Percentiles rank a stretch among this genome's conserved stretches.
phyloP scores from a whole-genome alignment of 768 basidiomycete species.

The Cubamyces lactineus region DNA sequence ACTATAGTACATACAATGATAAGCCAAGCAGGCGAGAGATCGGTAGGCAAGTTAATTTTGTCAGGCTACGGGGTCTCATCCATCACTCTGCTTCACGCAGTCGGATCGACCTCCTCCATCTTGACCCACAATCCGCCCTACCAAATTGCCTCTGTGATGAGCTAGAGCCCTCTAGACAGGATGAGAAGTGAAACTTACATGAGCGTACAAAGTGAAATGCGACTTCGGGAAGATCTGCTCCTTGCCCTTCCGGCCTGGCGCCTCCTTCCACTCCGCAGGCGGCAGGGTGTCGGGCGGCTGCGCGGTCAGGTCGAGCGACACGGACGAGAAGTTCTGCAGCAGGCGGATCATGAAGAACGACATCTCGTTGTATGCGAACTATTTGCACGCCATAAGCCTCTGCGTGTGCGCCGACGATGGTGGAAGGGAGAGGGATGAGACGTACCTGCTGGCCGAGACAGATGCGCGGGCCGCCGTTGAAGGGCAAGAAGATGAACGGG shows the following conservation, averaged over 20 bases:
- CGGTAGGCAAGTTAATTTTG: no score
- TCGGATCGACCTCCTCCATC: conserved; percentile 19
- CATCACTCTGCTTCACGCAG: neutral
- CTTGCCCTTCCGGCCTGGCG: conserved; percentile 41
- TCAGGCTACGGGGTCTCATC: no score
- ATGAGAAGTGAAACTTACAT: conserved; percentile 17
- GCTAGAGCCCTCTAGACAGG: no score
- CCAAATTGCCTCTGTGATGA: no score
- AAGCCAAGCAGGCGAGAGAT: no score
- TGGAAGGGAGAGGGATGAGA: neutral
- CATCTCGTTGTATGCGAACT: conserved; percentile 70
- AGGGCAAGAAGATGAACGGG: conserved; percentile 65
- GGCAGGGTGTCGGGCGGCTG: conserved; percentile 44
- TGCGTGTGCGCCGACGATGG: neutral
- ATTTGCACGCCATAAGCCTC: neutral
- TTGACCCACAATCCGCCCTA: conserved; percentile 35
- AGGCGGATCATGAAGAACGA: conserved; percentile 67
- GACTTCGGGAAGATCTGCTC: conserved; percentile 39
- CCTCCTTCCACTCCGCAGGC: conserved; percentile 54
- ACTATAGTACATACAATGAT: no score
- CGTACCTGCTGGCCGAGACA: conserved; percentile 32
- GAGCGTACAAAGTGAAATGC: conserved; percentile 10
- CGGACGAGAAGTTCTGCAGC: conserved; percentile 54
- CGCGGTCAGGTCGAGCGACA: conserved; percentile 50
- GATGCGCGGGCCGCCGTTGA: conserved; percentile 32